Evolutionary conservation across 148 eudicot genomes (phyloP).

Genomic region (Hydrangea macrophylla): DNA sequence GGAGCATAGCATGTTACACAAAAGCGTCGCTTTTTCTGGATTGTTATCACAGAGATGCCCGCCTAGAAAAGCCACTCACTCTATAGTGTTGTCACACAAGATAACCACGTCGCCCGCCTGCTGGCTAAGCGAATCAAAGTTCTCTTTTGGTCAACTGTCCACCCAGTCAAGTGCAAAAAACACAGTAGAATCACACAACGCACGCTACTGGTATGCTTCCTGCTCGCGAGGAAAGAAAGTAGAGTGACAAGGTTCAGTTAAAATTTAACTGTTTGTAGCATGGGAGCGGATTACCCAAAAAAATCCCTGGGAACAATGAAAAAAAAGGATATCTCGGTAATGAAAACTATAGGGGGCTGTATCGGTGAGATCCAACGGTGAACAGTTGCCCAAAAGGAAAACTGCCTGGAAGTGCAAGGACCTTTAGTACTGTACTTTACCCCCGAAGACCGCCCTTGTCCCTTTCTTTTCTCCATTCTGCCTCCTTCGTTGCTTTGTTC

Average conservation of each 20-base stretch:
- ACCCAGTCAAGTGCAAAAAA: constrained; percentile 22
- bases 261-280: too few relatives aligned
- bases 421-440: constrained; percentile 8
- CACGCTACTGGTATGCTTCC: constrained; percentile 16
- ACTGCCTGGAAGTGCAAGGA: too few relatives aligned
- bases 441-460: constrained; percentile 18
- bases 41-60: too few relatives aligned
- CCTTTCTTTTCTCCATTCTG: constrained; percentile 20
- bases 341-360: too few relatives aligned
- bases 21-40: too few relatives aligned
- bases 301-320: too few relatives aligned
- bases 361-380: too few relatives aligned
- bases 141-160: constrained; percentile 22
- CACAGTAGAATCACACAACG: constrained; percentile 23
- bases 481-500: constrained; percentile 15
- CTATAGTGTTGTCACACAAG: constrained; percentile 19
- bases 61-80: constrained; percentile 12
- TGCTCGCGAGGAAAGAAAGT: constrained; percentile 9
- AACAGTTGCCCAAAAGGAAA: too few relatives aligned
- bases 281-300: too few relatives aligned
- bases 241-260: too few relatives aligned
- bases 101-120: constrained; percentile 8
- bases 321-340: too few relatives aligned
- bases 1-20: constrained; percentile 16
- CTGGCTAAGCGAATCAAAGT: constrained; percentile 17